Percentiles rank a stretch among this genome's conserved stretches.
These are phyloP conservation scores for Neurospora sp. DNA, from an alignment of 495 filamentous ascomycete species.

Conservation along the genomic window DNA sequence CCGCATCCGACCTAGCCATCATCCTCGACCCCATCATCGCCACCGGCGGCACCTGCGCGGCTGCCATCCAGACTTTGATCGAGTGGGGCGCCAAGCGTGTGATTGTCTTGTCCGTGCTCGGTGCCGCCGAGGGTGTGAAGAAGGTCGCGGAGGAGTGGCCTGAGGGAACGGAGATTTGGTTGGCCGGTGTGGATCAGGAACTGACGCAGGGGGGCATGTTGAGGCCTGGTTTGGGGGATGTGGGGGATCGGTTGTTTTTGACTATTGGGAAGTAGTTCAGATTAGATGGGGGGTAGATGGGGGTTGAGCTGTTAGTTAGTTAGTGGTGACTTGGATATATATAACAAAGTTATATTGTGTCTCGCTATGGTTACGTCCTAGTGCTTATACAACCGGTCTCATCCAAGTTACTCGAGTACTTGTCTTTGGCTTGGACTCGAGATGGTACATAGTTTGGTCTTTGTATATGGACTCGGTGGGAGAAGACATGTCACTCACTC, in stretches of 20 bases:
- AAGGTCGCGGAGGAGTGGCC: conserved; percentile 64
- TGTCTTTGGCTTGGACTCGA: too few species aligned
- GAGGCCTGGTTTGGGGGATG: conserved; percentile 81
- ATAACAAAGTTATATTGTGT: too few species aligned
- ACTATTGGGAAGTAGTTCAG: conserved; percentile 71
- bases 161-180: conserved; percentile 69
- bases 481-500: too few species aligned
- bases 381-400: too few species aligned
- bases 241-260: conserved; percentile 86
- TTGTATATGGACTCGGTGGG: too few species aligned
- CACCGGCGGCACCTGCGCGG: conserved; percentile 79
- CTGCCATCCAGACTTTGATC: conserved; percentile 76
- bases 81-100: conserved; percentile 86
- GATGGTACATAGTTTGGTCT: too few species aligned
- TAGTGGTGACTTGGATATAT: too few species aligned
- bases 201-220: conserved; percentile 78
- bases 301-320: too few species aligned
- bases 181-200: conserved; percentile 66
- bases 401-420: too few species aligned
- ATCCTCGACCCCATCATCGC: conserved; percentile 89
- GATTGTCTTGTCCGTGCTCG: conserved; percentile 68
- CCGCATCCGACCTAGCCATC: conserved; percentile 51
- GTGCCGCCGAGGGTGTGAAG: conserved; percentile 52
- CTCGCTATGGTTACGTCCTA: too few species aligned
- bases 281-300: neutral